phyloP scores from a whole-genome alignment of 306 rosid genomes.

The Lathyrus sativus region DNA sequence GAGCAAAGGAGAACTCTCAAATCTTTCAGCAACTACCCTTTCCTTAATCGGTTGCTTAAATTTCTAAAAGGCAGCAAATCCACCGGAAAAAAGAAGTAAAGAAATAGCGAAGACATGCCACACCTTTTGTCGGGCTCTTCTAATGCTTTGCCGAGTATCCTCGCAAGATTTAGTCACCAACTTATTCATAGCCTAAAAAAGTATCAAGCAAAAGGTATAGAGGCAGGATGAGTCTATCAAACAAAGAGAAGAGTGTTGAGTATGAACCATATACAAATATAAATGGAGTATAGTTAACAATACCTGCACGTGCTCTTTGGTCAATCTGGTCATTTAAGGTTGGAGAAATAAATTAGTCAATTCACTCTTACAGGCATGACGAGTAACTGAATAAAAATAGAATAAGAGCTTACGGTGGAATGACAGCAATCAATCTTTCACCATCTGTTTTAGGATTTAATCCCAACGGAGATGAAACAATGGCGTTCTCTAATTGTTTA shows the following conservation, averaged over 20 bases:
- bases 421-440: slow-evolving; percentile 85
- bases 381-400: slow-evolving; percentile 28
- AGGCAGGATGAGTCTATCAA: slow-evolving; percentile 1
- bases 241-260: neutral
- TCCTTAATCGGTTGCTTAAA: neutral
- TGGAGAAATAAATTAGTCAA: slow-evolving; percentile 37
- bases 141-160: slow-evolving; percentile 80
- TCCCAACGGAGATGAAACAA: slow-evolving; percentile 84
- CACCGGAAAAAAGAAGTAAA: neutral
- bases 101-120: slow-evolving; percentile 25
- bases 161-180: slow-evolving; percentile 81
- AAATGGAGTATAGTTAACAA: slow-evolving; percentile 12
- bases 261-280: slow-evolving; percentile 13
- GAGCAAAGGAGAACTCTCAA: slow-evolving; percentile 14
- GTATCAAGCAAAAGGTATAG: slow-evolving; percentile 30
- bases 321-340: slow-evolving; percentile 65
- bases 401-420: slow-evolving; percentile 78
- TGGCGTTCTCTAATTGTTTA: slow-evolving; percentile 77
- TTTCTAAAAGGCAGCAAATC: slow-evolving; percentile 6
- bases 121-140: slow-evolving; percentile 96
- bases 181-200: slow-evolving; percentile 72
- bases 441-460: slow-evolving; percentile 81
- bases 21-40: slow-evolving; percentile 9
- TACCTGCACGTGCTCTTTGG: slow-evolving; percentile 94
- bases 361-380: slow-evolving; percentile 17